Evolutionary conservation across 1,284 basidiomycete species (phyloP).

Genomic region (Ganoderma resinaceum): DNA sequence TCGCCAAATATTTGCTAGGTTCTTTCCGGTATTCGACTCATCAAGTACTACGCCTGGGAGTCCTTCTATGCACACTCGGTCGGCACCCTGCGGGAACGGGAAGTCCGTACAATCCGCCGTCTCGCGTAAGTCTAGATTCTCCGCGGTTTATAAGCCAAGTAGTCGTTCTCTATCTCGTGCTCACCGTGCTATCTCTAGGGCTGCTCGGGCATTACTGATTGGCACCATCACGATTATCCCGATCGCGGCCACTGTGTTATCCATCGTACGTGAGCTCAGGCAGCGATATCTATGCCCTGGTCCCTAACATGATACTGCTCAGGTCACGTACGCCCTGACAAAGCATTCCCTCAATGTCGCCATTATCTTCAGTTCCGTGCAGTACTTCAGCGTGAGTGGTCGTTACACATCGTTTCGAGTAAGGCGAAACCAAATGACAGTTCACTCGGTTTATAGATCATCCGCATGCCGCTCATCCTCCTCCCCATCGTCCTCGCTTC

Average conservation of each 20-base stretch:
- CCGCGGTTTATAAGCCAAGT: not conserved
- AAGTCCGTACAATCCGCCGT: constrained; percentile 57
- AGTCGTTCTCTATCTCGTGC: not conserved
- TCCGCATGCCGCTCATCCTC: constrained; percentile 59
- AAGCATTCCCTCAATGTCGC: constrained; percentile 73
- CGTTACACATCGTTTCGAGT: constrained; percentile 1
- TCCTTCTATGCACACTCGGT: constrained; percentile 66
- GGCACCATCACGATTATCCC: constrained; percentile 69
- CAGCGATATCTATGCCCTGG: too few species aligned
- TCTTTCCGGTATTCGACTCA: constrained; percentile 66
- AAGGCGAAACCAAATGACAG: not conserved
- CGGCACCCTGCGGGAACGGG: constrained; percentile 54
- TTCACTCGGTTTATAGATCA: constrained; percentile 47
- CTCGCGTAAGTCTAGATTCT: constrained; percentile 50
- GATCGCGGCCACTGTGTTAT: constrained; percentile 65
- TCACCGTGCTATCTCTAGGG: constrained; percentile 3
- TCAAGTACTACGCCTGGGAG: constrained; percentile 72
- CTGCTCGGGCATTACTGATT: constrained; percentile 60
- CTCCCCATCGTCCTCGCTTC: constrained; percentile 59
- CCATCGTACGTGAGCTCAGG: constrained; percentile 58
- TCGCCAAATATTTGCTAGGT: constrained; percentile 44
- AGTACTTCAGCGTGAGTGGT: constrained; percentile 72
- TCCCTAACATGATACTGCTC: not conserved
- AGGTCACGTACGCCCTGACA: constrained; percentile 75
- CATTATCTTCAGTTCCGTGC: constrained; percentile 76